Conservation (phyloP, 352 stramenopile genomes). For the Phytophthora fragariae region DNA sequence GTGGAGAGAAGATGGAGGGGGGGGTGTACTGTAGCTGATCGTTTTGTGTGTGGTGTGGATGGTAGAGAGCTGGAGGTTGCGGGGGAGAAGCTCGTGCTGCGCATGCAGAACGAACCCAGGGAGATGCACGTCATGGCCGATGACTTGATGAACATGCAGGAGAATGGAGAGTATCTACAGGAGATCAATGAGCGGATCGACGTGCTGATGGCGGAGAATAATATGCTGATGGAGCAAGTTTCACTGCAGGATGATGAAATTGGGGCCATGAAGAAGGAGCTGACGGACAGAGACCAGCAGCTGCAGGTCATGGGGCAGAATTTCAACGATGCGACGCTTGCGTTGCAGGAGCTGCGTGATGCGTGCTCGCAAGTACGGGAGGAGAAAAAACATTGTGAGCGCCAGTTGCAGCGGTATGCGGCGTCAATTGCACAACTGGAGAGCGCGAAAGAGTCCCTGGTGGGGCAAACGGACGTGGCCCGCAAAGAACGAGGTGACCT, state of each 20-base stretch:
- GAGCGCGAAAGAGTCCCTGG: slow-evolving; percentile 55
- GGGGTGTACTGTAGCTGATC: background rate
- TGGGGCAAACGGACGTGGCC: slow-evolving; percentile 44
- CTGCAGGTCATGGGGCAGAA: slow-evolving; percentile 76
- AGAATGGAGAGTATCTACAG: slow-evolving; percentile 62
- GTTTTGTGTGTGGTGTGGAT: background rate
- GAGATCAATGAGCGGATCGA: slow-evolving; percentile 86
- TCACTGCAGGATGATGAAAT: slow-evolving; percentile 83
- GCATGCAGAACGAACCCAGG: slow-evolving; percentile 53
- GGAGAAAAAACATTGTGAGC: slow-evolving; percentile 73
- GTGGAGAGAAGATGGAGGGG: background rate
- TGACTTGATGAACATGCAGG: slow-evolving; percentile 47
- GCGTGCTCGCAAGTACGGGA: slow-evolving; percentile 59
- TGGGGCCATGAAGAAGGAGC: slow-evolving; percentile 64
- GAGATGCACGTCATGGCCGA: slow-evolving; percentile 43
- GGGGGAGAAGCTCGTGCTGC: slow-evolving; percentile 64
- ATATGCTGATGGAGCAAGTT: slow-evolving; percentile 84
- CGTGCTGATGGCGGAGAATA: slow-evolving; percentile 87
- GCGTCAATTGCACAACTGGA: slow-evolving; percentile 72
- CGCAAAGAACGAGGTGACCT: slow-evolving; percentile 44
- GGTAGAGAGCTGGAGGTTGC: slow-evolving; percentile 69
- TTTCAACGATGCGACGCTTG: slow-evolving; percentile 77
- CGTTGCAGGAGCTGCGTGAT: slow-evolving; percentile 72
- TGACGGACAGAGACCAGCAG: slow-evolving; percentile 72
- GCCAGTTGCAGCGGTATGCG: slow-evolving; percentile 75